Evolutionary conservation across 345 rosid genomes (phyloP).

Genomic region (Salix caprea): DNA sequence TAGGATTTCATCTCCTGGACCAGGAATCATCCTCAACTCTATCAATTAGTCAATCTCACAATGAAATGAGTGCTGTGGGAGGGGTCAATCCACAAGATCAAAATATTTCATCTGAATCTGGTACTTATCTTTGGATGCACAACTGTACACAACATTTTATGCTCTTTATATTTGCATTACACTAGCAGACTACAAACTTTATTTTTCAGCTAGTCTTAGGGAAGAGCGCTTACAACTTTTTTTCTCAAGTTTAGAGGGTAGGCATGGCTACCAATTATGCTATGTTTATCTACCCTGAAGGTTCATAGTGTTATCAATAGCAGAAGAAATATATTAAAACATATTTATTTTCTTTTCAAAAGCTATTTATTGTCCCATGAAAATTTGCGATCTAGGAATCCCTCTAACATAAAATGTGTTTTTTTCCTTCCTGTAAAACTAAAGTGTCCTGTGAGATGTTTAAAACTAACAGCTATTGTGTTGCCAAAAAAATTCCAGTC

Average conservation of each 20-base stretch:
- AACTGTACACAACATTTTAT: neutral
- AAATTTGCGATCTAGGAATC: neutral
- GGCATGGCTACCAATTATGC: neutral
- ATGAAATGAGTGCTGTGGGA: constrained; percentile 24
- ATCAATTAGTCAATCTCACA: constrained; percentile 34
- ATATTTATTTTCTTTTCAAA: neutral
- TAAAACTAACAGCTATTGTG: neutral
- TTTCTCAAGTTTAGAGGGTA: neutral
- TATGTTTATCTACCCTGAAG: neutral
- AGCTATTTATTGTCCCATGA: neutral
- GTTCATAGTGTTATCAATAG: neutral
- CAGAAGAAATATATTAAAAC: neutral
- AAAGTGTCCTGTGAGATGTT: neutral
- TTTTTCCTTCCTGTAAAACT: neutral
- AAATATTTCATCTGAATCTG: constrained; percentile 40
- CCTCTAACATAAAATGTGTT: neutral
- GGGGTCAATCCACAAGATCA: constrained; percentile 38
- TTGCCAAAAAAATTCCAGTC: neutral
- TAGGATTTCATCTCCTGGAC: constrained; percentile 34
- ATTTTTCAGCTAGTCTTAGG: neutral
- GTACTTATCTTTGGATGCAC: constrained; percentile 20
- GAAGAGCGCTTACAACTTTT: neutral
- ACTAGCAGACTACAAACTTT: neutral
- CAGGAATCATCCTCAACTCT: constrained; percentile 37
- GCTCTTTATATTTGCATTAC: neutral